A percentile compares a stretch with the other conserved stretches of the same genome.
Conservation (phyloP, 108 stramenopile genomes). For the Aurantiochytrium sp. region DNA sequence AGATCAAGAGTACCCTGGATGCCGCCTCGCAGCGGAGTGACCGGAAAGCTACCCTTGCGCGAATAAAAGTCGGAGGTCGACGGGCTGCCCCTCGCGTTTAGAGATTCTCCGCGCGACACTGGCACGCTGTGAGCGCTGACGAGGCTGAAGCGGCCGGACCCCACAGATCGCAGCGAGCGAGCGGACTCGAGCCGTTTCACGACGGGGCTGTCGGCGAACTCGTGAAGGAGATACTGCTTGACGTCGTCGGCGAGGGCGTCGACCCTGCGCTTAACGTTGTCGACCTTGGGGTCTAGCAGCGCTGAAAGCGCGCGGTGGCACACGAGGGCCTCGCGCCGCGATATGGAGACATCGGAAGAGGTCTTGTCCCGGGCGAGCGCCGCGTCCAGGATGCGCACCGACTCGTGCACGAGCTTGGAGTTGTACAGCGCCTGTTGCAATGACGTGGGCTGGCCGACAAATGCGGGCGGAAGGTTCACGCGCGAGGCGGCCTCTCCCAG, state of each 20-base stretch:
- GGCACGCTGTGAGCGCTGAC: neutral
- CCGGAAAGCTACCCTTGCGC: neutral
- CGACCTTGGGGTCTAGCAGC: neutral
- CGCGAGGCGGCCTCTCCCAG: too few relatives aligned
- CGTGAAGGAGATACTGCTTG: conserved; percentile 17
- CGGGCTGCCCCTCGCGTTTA: too few relatives aligned
- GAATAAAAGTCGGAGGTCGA: neutral
- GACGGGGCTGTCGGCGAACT: neutral
- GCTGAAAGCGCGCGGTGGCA: neutral
- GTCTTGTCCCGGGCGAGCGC: neutral
- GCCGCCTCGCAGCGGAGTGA: neutral
- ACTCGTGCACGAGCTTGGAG: neutral
- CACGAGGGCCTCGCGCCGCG: conserved; percentile 1
- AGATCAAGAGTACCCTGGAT: neutral
- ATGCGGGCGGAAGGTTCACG: too few relatives aligned
- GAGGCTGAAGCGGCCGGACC: neutral
- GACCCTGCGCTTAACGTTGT: neutral
- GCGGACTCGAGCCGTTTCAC: neutral
- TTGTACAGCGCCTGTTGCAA: conserved; percentile 13
- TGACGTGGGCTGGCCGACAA: neutral
- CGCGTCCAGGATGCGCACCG: neutral
- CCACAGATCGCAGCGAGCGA: neutral
- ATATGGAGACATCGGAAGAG: neutral
- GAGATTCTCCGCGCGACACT: neutral
- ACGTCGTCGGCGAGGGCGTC: neutral